These are phyloP conservation scores for Macrophomina pseudophaseolina DNA, from an alignment of 2,329 filamentous ascomycete genomes.

Conservation along the genomic window DNA sequence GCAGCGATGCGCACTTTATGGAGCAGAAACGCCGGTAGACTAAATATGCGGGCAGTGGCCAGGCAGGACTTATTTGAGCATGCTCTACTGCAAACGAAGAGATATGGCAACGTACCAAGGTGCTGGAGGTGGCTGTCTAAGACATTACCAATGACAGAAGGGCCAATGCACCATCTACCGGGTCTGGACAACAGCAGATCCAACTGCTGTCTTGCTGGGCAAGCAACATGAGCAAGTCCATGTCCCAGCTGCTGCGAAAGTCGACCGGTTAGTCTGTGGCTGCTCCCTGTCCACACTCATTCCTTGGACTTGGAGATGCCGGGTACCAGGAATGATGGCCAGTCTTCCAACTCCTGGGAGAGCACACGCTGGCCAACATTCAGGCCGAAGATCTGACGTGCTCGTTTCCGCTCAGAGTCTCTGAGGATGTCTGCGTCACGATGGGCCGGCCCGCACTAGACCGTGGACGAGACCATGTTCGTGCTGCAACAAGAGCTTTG, in stretches of 20 bases:
- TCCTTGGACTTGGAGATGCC: background rate
- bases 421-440: background rate
- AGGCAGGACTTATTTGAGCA: background rate
- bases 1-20: background rate
- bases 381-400: background rate
- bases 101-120: background rate
- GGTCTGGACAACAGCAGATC: background rate
- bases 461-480: background rate
- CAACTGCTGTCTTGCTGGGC: background rate
- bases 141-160: constrained; percentile 8
- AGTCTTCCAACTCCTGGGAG: background rate
- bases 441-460: background rate
- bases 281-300: background rate
- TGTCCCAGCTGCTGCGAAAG: background rate
- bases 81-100: background rate
- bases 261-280: background rate
- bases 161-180: background rate
- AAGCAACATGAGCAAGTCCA: background rate
- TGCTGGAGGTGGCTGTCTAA: background rate
- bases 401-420: background rate
- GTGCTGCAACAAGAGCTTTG: no score
- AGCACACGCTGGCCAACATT: background rate
- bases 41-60: background rate
- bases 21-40: background rate
- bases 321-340: background rate